Conservation (phyloP, 768 basidiomycete species). For the Leccinum broughii region DNA sequence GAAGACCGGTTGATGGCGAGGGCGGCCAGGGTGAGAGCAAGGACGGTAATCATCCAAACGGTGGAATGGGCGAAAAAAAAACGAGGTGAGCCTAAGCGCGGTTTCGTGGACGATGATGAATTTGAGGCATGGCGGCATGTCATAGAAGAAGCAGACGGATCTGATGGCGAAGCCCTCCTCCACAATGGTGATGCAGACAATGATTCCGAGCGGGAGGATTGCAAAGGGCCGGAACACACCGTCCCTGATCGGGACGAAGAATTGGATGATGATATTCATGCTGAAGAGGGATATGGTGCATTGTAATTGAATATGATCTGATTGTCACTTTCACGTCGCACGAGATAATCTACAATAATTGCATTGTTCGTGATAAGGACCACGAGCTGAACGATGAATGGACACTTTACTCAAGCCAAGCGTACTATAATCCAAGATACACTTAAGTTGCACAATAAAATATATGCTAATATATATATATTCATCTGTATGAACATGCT, state of each 20-base stretch:
- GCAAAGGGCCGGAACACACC: too few species aligned
- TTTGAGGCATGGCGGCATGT: background rate
- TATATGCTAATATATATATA: too few species aligned
- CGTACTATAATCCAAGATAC: too few species aligned
- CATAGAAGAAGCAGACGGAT: background rate
- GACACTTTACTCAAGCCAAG: too few species aligned
- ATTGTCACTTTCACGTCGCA: background rate
- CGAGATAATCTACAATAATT: background rate
- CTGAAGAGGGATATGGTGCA: background rate
- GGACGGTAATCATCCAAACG: background rate
- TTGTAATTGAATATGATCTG: background rate
- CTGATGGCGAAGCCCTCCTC: too few species aligned
- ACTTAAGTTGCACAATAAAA: too few species aligned
- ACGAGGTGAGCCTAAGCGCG: background rate
- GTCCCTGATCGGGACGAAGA: too few species aligned
- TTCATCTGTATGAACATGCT: too few species aligned
- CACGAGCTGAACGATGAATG: too few species aligned
- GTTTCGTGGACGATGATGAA: background rate
- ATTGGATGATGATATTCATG: background rate
- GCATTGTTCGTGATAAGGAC: background rate
- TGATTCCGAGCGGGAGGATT: background rate
- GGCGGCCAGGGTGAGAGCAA: background rate
- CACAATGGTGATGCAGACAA: background rate
- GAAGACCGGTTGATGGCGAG: background rate
- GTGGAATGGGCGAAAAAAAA: background rate